These are phyloP conservation scores for Peronospora destructor DNA, from an alignment of 352 stramenopile species.

Conservation along the genomic window DNA sequence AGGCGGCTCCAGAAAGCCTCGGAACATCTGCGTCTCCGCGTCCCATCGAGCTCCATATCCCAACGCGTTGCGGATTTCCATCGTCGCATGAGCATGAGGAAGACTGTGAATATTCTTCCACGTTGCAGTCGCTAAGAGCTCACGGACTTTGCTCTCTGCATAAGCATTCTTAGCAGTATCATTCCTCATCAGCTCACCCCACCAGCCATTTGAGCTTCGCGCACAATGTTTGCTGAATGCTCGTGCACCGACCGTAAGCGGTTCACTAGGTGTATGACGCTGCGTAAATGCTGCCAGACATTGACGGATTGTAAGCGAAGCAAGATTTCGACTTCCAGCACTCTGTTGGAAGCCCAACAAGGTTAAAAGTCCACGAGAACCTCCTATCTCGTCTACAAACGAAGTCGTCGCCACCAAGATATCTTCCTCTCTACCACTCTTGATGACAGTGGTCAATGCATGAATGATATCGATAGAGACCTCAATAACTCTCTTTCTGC, in stretches of 20 bases:
- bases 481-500: slow-evolving; percentile 26
- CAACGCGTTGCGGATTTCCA: slow-evolving; percentile 61
- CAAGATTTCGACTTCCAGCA: slow-evolving; percentile 39
- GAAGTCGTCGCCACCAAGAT: slow-evolving; percentile 3
- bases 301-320: slow-evolving; percentile 45
- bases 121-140: slow-evolving; percentile 46
- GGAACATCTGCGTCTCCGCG: slow-evolving; percentile 38
- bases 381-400: slow-evolving; percentile 40
- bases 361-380: slow-evolving; percentile 53
- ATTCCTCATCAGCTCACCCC: slow-evolving; percentile 51
- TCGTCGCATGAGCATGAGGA: slow-evolving; percentile 53
- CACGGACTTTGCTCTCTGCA: slow-evolving; percentile 38
- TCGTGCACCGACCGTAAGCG: slow-evolving; percentile 64
- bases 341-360: slow-evolving; percentile 64
- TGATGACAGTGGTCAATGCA: slow-evolving; percentile 16
- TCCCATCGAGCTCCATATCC: slow-evolving; percentile 79
- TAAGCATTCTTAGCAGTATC: slow-evolving; percentile 60
- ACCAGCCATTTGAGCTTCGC: slow-evolving; percentile 61
- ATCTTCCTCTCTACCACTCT: neutral
- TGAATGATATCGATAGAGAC: slow-evolving; percentile 18
- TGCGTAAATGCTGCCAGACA: slow-evolving; percentile 50
- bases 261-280: slow-evolving; percentile 29
- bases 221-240: slow-evolving; percentile 77
- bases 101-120: slow-evolving; percentile 84
- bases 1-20: slow-evolving; percentile 79